Evolutionary conservation across 2,329 filamentous ascomycete genomes (phyloP).

Genomic region (Aspergillus ibericus): DNA sequence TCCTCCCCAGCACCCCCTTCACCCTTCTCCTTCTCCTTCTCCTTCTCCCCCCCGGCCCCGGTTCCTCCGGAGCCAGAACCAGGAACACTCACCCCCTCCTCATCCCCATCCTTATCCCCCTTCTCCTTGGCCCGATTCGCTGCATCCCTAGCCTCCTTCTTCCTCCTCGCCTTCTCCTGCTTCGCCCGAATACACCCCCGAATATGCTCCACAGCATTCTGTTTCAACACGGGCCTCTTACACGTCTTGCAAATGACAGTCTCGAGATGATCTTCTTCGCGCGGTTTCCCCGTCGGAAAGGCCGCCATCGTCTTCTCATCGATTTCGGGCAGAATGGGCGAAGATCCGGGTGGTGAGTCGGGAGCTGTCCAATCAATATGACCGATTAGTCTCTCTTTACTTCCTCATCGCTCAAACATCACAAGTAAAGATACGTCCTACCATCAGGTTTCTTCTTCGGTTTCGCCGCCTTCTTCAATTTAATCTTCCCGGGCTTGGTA

Average conservation of each 20-base stretch:
- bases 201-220: constrained; percentile 75
- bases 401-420: no score
- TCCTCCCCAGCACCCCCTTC: constrained; percentile 36
- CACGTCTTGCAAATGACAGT: constrained; percentile 89
- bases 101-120: constrained; percentile 47
- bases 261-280: constrained; percentile 78
- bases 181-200: constrained; percentile 81
- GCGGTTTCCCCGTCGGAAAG: constrained; percentile 77
- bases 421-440: constrained; percentile 13
- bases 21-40: not conserved
- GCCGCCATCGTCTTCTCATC: constrained; percentile 75
- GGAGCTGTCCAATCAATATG: constrained; percentile 15
- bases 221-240: constrained; percentile 80
- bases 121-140: constrained; percentile 61
- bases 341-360: constrained; percentile 36
- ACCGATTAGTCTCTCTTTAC: not conserved
- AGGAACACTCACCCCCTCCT: constrained; percentile 42
- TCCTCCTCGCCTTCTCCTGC: constrained; percentile 74
- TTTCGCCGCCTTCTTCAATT: constrained; percentile 41
- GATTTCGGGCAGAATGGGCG: constrained; percentile 55
- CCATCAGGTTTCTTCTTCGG: constrained; percentile 37
- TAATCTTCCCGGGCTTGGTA: constrained; percentile 46
- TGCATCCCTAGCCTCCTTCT: constrained; percentile 72
- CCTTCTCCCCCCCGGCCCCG: not conserved
- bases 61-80: not conserved